Base-by-base conservation (phyloP, 805 yeast species). In the Dipodascopsis uninucleata region DNA sequence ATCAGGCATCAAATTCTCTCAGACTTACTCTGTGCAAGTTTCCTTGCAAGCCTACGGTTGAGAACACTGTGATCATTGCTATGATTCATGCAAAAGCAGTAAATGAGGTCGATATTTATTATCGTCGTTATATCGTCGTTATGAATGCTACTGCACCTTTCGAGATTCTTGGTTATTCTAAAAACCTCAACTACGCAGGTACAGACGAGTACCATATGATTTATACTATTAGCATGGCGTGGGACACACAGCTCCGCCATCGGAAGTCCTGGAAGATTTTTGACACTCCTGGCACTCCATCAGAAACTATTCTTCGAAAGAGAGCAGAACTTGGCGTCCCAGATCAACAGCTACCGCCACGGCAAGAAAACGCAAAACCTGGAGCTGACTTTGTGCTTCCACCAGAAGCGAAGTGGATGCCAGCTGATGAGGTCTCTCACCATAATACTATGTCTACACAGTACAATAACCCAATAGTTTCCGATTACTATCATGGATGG, bases 401-500 rank as follows among this genome's bases (percentile, higher is more conserved):
- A 5, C 37, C 37, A 14, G 37, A 34, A n/a, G 28, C 37, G 12
- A 17, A 34, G 10, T 34, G 28, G 31, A 28, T 34, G 28, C 20
- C 8, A 8, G 23, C 23, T 9, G 7, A 10, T 6, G 37, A 34
- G 20, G 29, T 18, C 26, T 21, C 9, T 6, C 8, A 34, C 5
- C 8, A 21, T 7, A 10, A 9, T 12, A 12, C 16, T 16, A 34
- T 34, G 37, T 28, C 37, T 6, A 9, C 7, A 7, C 37, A 34
- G n/a, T 34, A 34, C 41, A 12, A 33, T 12, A 41, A 41, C 28
- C 28, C 36, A 23, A 21, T 49, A 14, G 53, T 40, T 21, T 41
- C 53, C 5, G 44, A 36, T 28, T 49, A 37, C 34, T 38, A 25
- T 29, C 53, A 49, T 25, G 53, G 53, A 25, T 49, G 53, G 53